Percentiles rank a stretch among this genome's conserved stretches.
Conservation (phyloP, 2,329 filamentous ascomycete species). For the Arthrobotrys conoides region DNA sequence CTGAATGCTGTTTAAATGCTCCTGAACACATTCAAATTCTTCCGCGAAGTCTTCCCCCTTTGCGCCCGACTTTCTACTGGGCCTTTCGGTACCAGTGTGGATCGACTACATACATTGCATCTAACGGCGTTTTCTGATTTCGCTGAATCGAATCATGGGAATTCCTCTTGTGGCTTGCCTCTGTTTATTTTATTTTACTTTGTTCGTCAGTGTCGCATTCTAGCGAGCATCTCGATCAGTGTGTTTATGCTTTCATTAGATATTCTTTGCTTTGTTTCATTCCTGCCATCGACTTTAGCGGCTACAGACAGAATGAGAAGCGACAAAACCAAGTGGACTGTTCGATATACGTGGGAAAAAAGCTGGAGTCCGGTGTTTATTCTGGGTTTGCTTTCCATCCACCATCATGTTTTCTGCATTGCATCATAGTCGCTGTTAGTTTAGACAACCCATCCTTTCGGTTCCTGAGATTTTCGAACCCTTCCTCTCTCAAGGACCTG, state of each 20-base stretch:
- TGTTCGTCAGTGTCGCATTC: constrained; percentile 19
- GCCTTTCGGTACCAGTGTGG: constrained; percentile 6
- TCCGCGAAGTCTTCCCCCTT: background rate
- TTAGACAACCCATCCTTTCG: constrained; percentile 20
- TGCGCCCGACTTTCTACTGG: constrained; percentile 3
- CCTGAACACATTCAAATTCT: background rate
- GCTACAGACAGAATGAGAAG: constrained; percentile 36
- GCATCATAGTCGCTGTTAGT: constrained; percentile 19
- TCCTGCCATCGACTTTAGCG: constrained; percentile 21
- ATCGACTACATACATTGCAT: constrained; percentile 13
- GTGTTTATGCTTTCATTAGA: constrained; percentile 14
- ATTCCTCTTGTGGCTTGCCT: constrained; percentile 24
- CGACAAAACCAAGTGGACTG: constrained; percentile 28
- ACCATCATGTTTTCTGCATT: constrained; percentile 17
- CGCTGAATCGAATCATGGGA: constrained; percentile 17
- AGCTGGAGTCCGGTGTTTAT: constrained; percentile 50
- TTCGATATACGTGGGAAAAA: constrained; percentile 38
- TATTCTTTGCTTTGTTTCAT: constrained; percentile 9
- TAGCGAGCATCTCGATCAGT: constrained; percentile 25
- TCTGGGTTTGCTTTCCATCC: constrained; percentile 4
- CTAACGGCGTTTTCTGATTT: constrained; percentile 22
- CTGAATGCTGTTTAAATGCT: background rate
- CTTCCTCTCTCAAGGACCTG: constrained; percentile 28
- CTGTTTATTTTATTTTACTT: constrained; percentile 3
- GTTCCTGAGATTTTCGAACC: constrained; percentile 26